These are phyloP conservation scores for Phoma sp. DNA, from an alignment of 2,329 filamentous ascomycete genomes.

Conservation along the genomic window DNA sequence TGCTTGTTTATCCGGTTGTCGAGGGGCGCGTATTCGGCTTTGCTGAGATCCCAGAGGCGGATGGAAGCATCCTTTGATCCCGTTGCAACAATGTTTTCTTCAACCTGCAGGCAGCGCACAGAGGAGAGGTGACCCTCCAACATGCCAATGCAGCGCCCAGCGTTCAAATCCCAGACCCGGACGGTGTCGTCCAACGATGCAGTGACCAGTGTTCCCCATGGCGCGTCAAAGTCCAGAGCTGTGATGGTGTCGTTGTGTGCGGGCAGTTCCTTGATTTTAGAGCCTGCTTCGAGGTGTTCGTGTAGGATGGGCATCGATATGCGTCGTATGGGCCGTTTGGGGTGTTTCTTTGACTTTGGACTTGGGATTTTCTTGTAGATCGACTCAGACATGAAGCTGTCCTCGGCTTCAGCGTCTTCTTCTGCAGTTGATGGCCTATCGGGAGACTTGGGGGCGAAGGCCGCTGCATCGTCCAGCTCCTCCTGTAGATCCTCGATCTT, in stretches of 20 bases:
- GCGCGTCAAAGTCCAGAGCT: constrained; percentile 94
- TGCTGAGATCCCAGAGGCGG: constrained; percentile 91
- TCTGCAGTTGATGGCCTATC: constrained; percentile 55
- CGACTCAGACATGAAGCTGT: constrained; percentile 93
- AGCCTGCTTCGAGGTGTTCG: constrained; percentile 91
- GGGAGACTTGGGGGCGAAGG: constrained; percentile 52
- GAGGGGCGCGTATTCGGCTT: constrained; percentile 80
- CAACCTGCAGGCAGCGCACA: constrained; percentile 88
- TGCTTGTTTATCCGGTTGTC: constrained; percentile 60
- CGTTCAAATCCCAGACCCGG: constrained; percentile 94
- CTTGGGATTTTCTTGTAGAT: constrained; percentile 90
- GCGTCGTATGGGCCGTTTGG: constrained; percentile 65
- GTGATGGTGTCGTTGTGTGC: constrained; percentile 90
- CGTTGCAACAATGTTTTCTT: constrained; percentile 94
- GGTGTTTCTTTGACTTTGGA: constrained; percentile 62
- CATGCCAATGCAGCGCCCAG: constrained; percentile 87
- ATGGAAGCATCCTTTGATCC: constrained; percentile 96
- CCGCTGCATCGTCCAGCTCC: constrained; percentile 60
- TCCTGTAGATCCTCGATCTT: constrained; percentile 70
- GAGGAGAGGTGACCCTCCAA: constrained; percentile 95
- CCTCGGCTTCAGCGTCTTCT: constrained; percentile 58
- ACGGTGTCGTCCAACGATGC: constrained; percentile 93
- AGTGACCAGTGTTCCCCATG: constrained; percentile 93
- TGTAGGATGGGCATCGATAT: constrained; percentile 95
- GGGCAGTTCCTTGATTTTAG: constrained; percentile 84